These are phyloP conservation scores for Mortierella sp. DNA, from an alignment of 371 early-diverging fungal genomes.

Conservation along the genomic window DNA sequence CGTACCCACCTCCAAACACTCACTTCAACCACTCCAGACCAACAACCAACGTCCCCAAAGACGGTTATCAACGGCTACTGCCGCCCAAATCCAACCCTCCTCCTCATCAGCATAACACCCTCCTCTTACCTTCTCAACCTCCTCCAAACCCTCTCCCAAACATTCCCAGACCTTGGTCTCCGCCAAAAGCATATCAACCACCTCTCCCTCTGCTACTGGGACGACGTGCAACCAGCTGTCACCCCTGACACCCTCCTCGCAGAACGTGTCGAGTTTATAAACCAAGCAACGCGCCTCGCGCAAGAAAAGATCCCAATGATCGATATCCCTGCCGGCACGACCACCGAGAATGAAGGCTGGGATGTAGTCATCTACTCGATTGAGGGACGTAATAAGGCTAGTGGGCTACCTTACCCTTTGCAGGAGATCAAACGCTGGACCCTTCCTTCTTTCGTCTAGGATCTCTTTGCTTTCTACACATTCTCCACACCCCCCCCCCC, in stretches of 20 bases:
- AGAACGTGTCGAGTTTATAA: slow-evolving; percentile 8
- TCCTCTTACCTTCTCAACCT: slow-evolving; percentile 13
- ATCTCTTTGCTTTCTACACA: no score
- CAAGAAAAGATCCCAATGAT: slow-evolving; percentile 5
- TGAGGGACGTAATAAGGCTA: slow-evolving; percentile 16
- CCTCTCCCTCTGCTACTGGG: slow-evolving; percentile 51
- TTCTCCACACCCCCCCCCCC: not conserved
- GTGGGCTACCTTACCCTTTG: slow-evolving; percentile 23
- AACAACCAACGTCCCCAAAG: not conserved
- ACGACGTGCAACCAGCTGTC: not conserved
- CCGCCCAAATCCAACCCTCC: slow-evolving; percentile 19
- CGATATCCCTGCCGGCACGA: not conserved
- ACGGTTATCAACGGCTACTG: slow-evolving; percentile 14
- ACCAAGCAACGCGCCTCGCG: slow-evolving; percentile 13
- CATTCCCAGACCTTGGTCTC: slow-evolving; percentile 34
- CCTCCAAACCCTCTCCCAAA: not conserved
- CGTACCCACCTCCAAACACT: not conserved
- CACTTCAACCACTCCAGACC: not conserved
- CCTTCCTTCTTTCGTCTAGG: not conserved
- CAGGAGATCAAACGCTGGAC: slow-evolving; percentile 39
- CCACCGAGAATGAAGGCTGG: slow-evolving; percentile 28
- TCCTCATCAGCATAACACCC: slow-evolving; percentile 28
- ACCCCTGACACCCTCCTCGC: not conserved
- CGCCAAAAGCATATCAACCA: slow-evolving; percentile 42
- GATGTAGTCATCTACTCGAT: slow-evolving; percentile 47